Conservation (phyloP, 768 basidiomycete genomes). For the Suillus brevipes region DNA sequence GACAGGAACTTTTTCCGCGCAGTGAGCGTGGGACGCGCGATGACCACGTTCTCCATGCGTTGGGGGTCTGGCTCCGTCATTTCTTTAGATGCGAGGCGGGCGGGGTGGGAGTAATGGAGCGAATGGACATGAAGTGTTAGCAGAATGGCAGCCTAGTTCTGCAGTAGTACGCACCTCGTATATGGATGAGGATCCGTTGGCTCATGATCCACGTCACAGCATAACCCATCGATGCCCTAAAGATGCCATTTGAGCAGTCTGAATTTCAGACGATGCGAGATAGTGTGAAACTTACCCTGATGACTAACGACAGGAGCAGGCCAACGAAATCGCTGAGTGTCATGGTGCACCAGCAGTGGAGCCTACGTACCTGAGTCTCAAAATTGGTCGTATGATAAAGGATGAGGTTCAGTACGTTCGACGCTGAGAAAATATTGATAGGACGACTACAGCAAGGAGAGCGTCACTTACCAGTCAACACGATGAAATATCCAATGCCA, state of each 20-base stretch:
- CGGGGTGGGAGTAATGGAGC: neutral
- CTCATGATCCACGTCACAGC: constrained; percentile 63
- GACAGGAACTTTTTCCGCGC: neutral
- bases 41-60: constrained; percentile 32
- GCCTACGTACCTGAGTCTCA: neutral
- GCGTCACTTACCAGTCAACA: neutral
- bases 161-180: constrained; percentile 41
- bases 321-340: neutral
- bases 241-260: neutral
- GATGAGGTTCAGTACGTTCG: neutral
- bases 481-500: neutral
- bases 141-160: neutral
- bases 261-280: neutral
- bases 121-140: neutral
- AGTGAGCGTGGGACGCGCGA: constrained; percentile 15
- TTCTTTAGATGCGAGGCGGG: constrained; percentile 14
- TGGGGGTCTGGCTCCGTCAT: constrained; percentile 21
- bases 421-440: neutral
- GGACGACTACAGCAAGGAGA: neutral
- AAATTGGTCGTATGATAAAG: neutral
- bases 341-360: neutral
- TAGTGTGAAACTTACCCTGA: constrained; percentile 42
- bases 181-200: constrained; percentile 56
- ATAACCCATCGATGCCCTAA: constrained; percentile 55
- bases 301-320: constrained; percentile 34